phyloP scores from a whole-genome alignment of 2,329 filamentous ascomycete genomes.

The Metarhizium rileyi region DNA sequence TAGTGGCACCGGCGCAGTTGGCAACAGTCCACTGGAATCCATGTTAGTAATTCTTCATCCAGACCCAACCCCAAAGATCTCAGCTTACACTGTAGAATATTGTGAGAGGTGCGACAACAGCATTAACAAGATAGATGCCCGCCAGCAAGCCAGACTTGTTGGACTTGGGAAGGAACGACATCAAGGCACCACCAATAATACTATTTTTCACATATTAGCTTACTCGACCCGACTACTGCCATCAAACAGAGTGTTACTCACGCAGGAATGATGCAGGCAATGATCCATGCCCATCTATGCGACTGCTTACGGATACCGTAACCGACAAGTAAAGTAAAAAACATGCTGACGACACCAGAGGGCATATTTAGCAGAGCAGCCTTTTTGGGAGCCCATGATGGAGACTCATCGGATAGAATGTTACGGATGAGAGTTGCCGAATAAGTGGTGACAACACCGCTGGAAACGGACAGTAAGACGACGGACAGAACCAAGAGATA shows the following conservation, averaged over 20 bases:
- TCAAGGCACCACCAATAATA: conserved; percentile 38
- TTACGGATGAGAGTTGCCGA: conserved; percentile 42
- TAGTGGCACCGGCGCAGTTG: conserved; percentile 42
- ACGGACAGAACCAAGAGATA: conserved; percentile 40
- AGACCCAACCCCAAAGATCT: background rate
- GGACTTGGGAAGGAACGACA: conserved; percentile 39
- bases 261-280: conserved; percentile 38
- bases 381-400: conserved; percentile 21
- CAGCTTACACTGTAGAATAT: conserved; percentile 34
- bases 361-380: conserved; percentile 46
- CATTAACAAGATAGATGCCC: conserved; percentile 42
- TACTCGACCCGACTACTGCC: background rate
- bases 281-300: conserved; percentile 40
- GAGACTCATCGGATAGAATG: conserved; percentile 29
- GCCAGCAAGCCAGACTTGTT: conserved; percentile 37
- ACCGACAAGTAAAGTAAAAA: conserved; percentile 39
- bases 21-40: conserved; percentile 33
- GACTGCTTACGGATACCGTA: conserved; percentile 36
- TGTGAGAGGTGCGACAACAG: conserved; percentile 34
- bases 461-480: conserved; percentile 39
- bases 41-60: background rate
- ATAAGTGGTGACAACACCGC: conserved; percentile 44
- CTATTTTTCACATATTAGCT: conserved; percentile 12
- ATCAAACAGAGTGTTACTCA: conserved; percentile 13
- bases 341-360: conserved; percentile 41